Evolutionary conservation across 2,329 filamentous ascomycete genomes (phyloP).

Genomic region (Apiospora hydei): DNA sequence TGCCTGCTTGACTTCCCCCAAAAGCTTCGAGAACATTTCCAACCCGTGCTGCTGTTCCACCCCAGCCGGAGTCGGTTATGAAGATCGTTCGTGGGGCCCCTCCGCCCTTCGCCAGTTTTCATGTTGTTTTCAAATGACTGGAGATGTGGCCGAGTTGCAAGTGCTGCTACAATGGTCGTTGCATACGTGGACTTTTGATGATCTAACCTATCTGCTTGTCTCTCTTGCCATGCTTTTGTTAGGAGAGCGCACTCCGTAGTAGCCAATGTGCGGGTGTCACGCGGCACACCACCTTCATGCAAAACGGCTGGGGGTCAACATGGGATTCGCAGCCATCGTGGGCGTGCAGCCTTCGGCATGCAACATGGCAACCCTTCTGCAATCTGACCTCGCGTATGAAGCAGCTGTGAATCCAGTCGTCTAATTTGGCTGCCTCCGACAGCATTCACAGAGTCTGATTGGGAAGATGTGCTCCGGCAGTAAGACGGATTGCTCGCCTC

Average conservation of each 20-base stretch:
- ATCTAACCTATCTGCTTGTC: neutral
- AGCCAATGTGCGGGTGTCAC: slow-evolving; percentile 16
- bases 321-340: slow-evolving; percentile 7
- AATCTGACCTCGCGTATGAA: neutral
- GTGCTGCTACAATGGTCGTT: neutral
- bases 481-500: neutral
- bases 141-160: slow-evolving; percentile 4
- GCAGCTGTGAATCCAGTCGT: neutral
- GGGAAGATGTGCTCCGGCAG: neutral
- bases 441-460: neutral
- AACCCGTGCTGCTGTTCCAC: neutral
- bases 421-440: neutral
- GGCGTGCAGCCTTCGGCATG: neutral
- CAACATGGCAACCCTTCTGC: neutral
- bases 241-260: neutral
- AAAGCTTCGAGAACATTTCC: slow-evolving; percentile 16
- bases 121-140: slow-evolving; percentile 6
- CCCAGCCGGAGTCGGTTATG: neutral
- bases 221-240: neutral
- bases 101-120: neutral
- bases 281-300: slow-evolving; percentile 11
- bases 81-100: neutral
- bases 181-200: neutral
- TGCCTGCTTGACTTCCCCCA: neutral
- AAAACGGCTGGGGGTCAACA: slow-evolving; percentile 1